Evolutionary conservation across 1,284 basidiomycete genomes (phyloP), one percentile per base, ranked within the genome.

Genomic region (Trichosporon sp.): DNA sequence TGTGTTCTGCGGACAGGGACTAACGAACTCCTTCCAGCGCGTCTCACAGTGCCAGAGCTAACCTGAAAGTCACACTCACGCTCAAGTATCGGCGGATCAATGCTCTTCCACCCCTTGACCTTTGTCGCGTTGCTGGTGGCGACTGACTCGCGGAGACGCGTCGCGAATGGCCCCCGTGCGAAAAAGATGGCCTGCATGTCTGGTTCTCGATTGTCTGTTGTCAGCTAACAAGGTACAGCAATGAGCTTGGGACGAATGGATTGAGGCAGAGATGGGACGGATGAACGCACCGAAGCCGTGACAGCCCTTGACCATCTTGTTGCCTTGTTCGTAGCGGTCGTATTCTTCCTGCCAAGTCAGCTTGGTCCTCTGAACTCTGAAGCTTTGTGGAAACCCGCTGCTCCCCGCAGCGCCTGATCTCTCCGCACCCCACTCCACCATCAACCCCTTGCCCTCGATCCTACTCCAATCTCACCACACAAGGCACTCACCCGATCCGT

Each of bases 111-210:
- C 5, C 60, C 63, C 2, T 49, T 34, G 9, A 9, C 37, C n/a
- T 34, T 34, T 4, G 11, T 49, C 21, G 13, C 64, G 73, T 91
- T 89, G 2, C 56, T 59, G 3, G 25, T 23, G n/a, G 56, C 33
- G 33, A 60, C 49, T 1, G 31, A n/a, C 32, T 56, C 57, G 14
- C 49, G 49, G 14, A 54, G 49, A n/a, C 27, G 25, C 6, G 49
- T 31, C 49, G 64, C 63, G 29, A 57, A 65, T 1, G 66, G 66
- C 0, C 66, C 66, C 14, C 37, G 23, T 5, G 91, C 90, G 66
- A 95, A 88, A 78, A 95, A 95, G 77, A 92, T 88, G 0, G 92
- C 92, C 62, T 88, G 87, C 93, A 95, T 95, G 3, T 89, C 84
- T 9, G 82, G 73, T 40, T 87, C 85, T 14, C 83, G 77, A 69